Percentiles rank a stretch among this genome's conserved stretches.
Evolutionary conservation across 1,284 basidiomycete genomes (phyloP).

Genomic region (Tilletia walkeri): DNA sequence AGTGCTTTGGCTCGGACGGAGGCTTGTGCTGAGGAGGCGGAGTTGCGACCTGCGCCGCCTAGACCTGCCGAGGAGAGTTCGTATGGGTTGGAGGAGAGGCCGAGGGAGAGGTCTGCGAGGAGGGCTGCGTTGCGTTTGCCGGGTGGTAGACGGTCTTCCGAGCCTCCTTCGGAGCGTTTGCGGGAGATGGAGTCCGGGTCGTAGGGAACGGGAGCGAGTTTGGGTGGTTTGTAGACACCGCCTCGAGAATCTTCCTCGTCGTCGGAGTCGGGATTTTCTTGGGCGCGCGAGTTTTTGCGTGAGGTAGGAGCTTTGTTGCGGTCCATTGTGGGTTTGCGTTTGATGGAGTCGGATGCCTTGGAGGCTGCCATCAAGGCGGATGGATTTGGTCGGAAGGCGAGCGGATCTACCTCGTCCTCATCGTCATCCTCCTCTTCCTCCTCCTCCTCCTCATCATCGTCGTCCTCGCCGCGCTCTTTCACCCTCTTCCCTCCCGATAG

Average conservation of each 20-base stretch:
- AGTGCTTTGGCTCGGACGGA: slow-evolving; percentile 71
- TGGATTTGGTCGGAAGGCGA: slow-evolving; percentile 88
- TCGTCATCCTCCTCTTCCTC: slow-evolving; percentile 62
- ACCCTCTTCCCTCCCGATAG: neutral
- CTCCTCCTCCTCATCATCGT: slow-evolving; percentile 61
- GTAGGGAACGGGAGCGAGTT: slow-evolving; percentile 88
- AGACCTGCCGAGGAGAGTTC: slow-evolving; percentile 47
- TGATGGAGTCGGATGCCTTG: neutral
- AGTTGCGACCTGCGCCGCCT: slow-evolving; percentile 34
- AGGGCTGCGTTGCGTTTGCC: slow-evolving; percentile 41
- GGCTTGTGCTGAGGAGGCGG: slow-evolving; percentile 29
- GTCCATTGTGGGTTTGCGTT: slow-evolving; percentile 12
- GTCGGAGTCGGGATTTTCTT: slow-evolving; percentile 51
- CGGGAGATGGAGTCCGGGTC: slow-evolving; percentile 63
- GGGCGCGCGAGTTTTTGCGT: slow-evolving; percentile 56
- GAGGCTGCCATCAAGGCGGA: slow-evolving; percentile 39
- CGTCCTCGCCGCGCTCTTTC: slow-evolving; percentile 59
- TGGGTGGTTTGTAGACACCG: slow-evolving; percentile 84
- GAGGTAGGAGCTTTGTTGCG: slow-evolving; percentile 7
- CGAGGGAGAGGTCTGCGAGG: slow-evolving; percentile 46
- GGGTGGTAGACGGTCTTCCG: slow-evolving; percentile 49
- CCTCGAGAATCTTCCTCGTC: slow-evolving; percentile 43
- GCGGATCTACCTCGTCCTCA: slow-evolving; percentile 76
- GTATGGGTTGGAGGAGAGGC: slow-evolving; percentile 52
- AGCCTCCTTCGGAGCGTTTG: slow-evolving; percentile 56